Evolutionary conservation across 2,329 filamentous ascomycete species (phyloP), one percentile per base, ranked within the genome.

Genomic region (Grosmannia serpens): DNA sequence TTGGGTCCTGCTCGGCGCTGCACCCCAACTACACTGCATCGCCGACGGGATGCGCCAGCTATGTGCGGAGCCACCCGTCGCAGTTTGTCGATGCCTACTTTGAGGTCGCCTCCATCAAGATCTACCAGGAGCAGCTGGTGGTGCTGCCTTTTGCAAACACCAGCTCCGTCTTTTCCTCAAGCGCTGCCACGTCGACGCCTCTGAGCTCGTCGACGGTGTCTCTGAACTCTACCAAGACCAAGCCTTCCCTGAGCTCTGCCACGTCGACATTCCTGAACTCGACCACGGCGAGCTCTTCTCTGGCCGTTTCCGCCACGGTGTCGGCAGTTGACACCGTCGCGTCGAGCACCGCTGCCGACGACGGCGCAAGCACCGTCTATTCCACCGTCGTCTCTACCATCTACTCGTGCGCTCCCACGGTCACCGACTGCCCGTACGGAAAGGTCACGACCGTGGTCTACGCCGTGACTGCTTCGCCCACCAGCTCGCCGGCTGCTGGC

Each of bases 61-160:
- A 71, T 54, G 72, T 78, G 38, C 65, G 65, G 33, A 63, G 64
- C 20, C 66, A 73, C 64, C 71, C 74, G 0, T 44, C 57, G 1
- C 70, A 65, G 38, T 77, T 73, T 56, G 58, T 61, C 31, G 65
- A 75, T n/a, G 67, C 70, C 38, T 67, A 70, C 69, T 68, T 78
- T 74, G 60, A 81, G 70, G 67, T 86, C 75, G 58, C 64, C 49
- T 65, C 64, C 57, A 68, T 73, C 66, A 66, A 69, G 60, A 64
- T 70, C 54, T 73, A 68, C 63, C 60, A 68, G 31, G 10, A n/a
- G n/a, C 11, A 41, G 27, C 15, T 9, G 15, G 15, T 38, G 2
- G 35, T 38, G 35, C n/a, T n/a, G n/a, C 38, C 26, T 20, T 47
- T 17, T 26, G 4, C 13, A 20, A 20, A 22, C 44, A 22, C 47